Conservation (phyloP, 768 basidiomycete genomes). For the Panaeolus cyanescens region DNA sequence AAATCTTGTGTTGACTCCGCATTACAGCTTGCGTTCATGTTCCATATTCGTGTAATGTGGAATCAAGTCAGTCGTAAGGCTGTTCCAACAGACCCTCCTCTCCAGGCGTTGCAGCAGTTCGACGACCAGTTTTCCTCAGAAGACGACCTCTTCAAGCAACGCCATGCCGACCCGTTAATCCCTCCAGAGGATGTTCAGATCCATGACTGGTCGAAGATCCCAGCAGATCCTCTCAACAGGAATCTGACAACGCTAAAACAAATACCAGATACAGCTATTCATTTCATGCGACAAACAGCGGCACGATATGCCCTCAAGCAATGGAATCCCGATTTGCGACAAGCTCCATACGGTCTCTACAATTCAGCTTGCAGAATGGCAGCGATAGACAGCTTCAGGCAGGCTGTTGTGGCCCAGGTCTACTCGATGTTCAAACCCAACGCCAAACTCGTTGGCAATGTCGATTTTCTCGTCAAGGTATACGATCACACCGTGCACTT, state of each 20-base stretch:
- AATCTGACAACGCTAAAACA: background rate
- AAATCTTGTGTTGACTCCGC: too few species aligned
- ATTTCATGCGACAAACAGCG: slow-evolving; percentile 2
- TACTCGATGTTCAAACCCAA: slow-evolving; percentile 4
- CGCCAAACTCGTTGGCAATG: background rate
- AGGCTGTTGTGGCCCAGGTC: slow-evolving; percentile 1
- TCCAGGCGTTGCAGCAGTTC: background rate
- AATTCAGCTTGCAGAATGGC: slow-evolving; percentile 2
- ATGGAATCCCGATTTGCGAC: slow-evolving; percentile 3
- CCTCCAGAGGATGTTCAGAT: background rate
- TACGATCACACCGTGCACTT: slow-evolving; percentile 16
- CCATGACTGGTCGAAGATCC: background rate
- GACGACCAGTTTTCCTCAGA: background rate
- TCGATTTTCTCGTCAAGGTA: slow-evolving; percentile 7
- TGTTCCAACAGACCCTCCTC: background rate
- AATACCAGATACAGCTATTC: background rate
- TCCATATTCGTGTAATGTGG: background rate
- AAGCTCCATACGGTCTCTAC: slow-evolving; percentile 5
- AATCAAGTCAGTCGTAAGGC: background rate
- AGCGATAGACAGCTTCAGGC: slow-evolving; percentile 5
- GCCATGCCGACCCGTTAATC: background rate
- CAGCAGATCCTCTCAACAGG: background rate
- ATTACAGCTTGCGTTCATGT: background rate
- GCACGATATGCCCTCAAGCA: slow-evolving; percentile 4
- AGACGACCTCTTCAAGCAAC: background rate